Evolutionary conservation across 1,284 basidiomycete genomes (phyloP), one percentile per base, ranked within the genome.

Genomic region (Mycosarcoma maydis): DNA sequence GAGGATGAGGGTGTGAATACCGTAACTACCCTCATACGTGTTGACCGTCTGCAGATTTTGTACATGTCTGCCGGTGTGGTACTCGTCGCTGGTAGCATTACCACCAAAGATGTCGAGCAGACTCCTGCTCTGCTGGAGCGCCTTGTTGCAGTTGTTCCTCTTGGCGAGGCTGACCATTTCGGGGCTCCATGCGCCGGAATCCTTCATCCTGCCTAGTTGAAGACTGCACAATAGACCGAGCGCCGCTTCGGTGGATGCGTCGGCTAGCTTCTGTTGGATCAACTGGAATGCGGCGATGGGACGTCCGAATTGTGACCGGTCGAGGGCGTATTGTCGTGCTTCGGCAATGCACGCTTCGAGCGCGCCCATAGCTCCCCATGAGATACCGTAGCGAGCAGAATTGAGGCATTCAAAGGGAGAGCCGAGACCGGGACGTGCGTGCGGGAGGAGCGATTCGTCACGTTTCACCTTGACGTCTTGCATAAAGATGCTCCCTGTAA

Each of bases 131-230:
- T 76, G 72, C 26, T 65, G 44, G 17, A 77, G 83, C 1, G 94
- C 94, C 84, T 94, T 94, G 17, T 92, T 92, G 78, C 93, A 95
- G 78, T 97, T 98, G 81, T 98, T 98, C 69, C 92, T 87, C 86
- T 98, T 98, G 68, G 97, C 87, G 76, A 97, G 85, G 69, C 91
- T 94, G 68, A 98, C 87, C 90, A 41, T 77, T 83, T 98, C 94
- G 2, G 95, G 90, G 19, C 89, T 88, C 78, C 90, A 86, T 71
- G 85, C 86, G 23, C 89, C 90, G 40, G 85, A 80, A 72, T 98
- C 95, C 85, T 97, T 97, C 66, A 96, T 85, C 26, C 93, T 85
- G 2, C 94, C 94, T 6, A 98, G 90, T 83, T 94, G 85, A 23
- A 86, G 76, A 10, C 71, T 73, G 32, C 77, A 92, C 23, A 90